A percentile compares a stretch with the other conserved stretches of the same genome.
Evolutionary conservation across 306 rosid species (phyloP).

Genomic region (Cicer chorassanicum): DNA sequence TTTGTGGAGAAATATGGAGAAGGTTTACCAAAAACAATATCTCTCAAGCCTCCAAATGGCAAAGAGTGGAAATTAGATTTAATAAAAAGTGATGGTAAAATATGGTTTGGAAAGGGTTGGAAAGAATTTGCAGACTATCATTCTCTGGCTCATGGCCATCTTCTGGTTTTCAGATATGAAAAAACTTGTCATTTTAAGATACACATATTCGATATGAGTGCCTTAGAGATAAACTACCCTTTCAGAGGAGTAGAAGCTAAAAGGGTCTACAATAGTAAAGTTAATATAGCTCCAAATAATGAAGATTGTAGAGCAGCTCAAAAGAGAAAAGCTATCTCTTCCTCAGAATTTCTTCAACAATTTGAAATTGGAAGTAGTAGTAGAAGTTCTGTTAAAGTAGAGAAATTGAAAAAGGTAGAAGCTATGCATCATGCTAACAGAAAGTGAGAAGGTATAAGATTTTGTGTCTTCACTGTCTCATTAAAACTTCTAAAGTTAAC

Average conservation of each 20-base stretch:
- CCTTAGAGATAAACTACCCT: conserved; percentile 40
- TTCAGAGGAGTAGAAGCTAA: background rate
- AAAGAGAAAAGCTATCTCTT: background rate
- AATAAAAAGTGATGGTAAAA: conserved; percentile 27
- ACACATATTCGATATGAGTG: conserved; percentile 25
- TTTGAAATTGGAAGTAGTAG: background rate
- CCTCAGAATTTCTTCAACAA: background rate
- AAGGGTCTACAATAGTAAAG: conserved; percentile 9
- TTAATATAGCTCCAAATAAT: background rate
- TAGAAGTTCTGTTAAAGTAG: background rate
- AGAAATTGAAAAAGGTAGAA: background rate
- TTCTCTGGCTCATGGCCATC: conserved; percentile 36
- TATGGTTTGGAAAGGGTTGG: conserved; percentile 53
- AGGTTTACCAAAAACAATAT: conserved; percentile 21
- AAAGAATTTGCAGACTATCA: conserved; percentile 43
- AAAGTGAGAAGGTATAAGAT: too few relatives aligned
- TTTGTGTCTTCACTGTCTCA: too few relatives aligned
- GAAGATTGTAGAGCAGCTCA: background rate
- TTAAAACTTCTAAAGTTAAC: too few relatives aligned
- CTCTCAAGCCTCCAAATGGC: conserved; percentile 47
- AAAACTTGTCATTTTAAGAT: conserved; percentile 7
- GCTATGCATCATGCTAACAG: too few relatives aligned
- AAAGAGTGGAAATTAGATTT: conserved; percentile 44
- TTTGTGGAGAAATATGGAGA: conserved; percentile 43
- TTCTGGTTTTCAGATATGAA: conserved; percentile 44